These are phyloP conservation scores for Plasmopara viticola DNA, from an alignment of 352 stramenopile genomes.

Conservation along the genomic window DNA sequence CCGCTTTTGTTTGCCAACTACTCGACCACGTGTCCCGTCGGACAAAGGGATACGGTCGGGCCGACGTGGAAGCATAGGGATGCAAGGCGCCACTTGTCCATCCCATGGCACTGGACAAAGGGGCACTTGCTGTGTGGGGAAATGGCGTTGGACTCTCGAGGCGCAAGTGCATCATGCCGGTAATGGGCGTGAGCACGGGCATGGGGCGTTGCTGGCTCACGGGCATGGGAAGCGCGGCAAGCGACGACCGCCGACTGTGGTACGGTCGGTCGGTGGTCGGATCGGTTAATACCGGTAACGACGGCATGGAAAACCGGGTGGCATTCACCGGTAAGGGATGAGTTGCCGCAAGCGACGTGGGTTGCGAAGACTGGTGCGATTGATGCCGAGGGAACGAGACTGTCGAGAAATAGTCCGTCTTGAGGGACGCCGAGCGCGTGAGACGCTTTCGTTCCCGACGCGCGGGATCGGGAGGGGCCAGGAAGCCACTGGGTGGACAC, in stretches of 20 bases:
- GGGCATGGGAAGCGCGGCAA: constrained; percentile 48
- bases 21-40: constrained; percentile 35
- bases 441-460: constrained; percentile 60
- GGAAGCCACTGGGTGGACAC: constrained; percentile 14
- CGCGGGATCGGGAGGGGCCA: constrained; percentile 33
- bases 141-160: constrained; percentile 29
- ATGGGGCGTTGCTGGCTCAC: constrained; percentile 22
- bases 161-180: constrained; percentile 68
- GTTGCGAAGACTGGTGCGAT: constrained; percentile 20
- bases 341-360: constrained; percentile 25
- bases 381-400: constrained; percentile 35
- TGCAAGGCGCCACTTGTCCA: constrained; percentile 22
- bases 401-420: constrained; percentile 67
- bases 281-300: constrained; percentile 33
- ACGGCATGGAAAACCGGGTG: constrained; percentile 19
- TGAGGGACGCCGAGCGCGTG: constrained; percentile 64
- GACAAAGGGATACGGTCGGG: constrained; percentile 31
- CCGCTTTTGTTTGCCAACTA: constrained; percentile 25
- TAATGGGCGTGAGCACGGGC: constrained; percentile 53
- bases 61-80: constrained; percentile 45
- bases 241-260: constrained; percentile 38
- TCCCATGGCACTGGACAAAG: constrained; percentile 1
- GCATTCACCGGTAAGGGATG: constrained; percentile 13
- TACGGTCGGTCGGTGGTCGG: constrained; percentile 26
- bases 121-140: constrained; percentile 21